phyloP scores from a whole-genome alignment of 257 asterid species.

The Primulina tabacum region DNA sequence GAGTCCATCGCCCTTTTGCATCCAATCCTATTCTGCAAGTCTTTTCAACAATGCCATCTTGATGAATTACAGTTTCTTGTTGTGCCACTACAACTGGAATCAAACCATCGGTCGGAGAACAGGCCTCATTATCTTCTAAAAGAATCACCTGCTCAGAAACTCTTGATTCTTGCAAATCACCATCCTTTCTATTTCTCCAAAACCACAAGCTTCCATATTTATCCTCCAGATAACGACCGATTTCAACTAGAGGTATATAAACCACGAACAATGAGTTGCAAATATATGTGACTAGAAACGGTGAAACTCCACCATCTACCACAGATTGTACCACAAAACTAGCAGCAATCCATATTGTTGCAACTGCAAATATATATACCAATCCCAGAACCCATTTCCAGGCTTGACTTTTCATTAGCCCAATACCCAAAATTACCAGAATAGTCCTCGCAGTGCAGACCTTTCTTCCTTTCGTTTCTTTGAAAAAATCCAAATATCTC shows the following conservation, averaged over 20 bases:
- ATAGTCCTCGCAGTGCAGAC: slow-evolving; percentile 12
- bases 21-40: slow-evolving; percentile 44
- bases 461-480: not conserved
- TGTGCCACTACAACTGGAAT: slow-evolving; percentile 20
- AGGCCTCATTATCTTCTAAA: slow-evolving; percentile 40
- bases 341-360: slow-evolving; percentile 94
- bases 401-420: slow-evolving; percentile 50
- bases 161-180: slow-evolving; percentile 32
- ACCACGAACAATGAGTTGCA: slow-evolving; percentile 86
- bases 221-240: slow-evolving; percentile 69
- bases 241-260: slow-evolving; percentile 78
- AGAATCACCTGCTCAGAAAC: slow-evolving; percentile 60
- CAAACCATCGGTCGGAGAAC: slow-evolving; percentile 23
- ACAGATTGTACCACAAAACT: slow-evolving; percentile 93
- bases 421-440: slow-evolving; percentile 10
- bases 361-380: slow-evolving; percentile 67
- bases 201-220: slow-evolving; percentile 56
- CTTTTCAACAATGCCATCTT: slow-evolving; percentile 13
- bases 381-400: slow-evolving; percentile 88
- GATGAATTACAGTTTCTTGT: slow-evolving; percentile 19
- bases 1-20: slow-evolving; percentile 89
- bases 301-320: slow-evolving; percentile 87
- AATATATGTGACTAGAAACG: slow-evolving; percentile 80
- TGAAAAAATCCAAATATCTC: not conserved
- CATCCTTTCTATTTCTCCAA: slow-evolving; percentile 44